Percentiles rank a stretch among this genome's conserved stretches.
Evolutionary conservation across 257 asterid genomes (phyloP).

Genomic region (Petunia secreta): DNA sequence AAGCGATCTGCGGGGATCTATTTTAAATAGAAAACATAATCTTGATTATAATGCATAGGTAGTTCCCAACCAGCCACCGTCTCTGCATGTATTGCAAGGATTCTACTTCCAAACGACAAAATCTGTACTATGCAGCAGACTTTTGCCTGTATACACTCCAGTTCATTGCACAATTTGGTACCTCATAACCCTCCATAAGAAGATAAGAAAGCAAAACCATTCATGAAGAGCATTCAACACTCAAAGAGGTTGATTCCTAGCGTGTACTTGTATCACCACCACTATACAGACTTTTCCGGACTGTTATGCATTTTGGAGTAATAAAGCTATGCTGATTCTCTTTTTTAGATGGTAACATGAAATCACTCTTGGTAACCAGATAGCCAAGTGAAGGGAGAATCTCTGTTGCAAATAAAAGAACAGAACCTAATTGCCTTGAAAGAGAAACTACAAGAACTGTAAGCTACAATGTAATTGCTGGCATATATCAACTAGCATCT

Average conservation of each 20-base stretch:
- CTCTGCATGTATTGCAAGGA: conserved; percentile 4
- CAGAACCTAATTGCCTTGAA: conserved; percentile 6
- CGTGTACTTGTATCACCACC: background rate
- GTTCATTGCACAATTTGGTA: conserved; percentile 3
- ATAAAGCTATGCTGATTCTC: background rate
- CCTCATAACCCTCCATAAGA: background rate
- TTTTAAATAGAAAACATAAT: background rate
- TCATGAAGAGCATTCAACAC: background rate
- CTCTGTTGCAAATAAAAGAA: background rate
- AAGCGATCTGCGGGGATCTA: background rate
- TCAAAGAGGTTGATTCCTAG: background rate
- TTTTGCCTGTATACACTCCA: background rate
- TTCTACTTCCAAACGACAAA: conserved; percentile 8
- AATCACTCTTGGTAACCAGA: background rate
- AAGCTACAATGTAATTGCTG: background rate
- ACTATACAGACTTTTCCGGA: background rate
- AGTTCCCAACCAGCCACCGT: background rate
- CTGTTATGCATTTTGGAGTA: background rate
- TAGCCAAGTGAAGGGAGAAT: background rate
- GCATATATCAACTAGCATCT: conserved; percentile 2
- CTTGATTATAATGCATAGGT: background rate
- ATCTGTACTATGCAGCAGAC: background rate
- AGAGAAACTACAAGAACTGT: background rate
- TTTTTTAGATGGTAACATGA: conserved; percentile 9
- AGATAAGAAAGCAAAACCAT: conserved; percentile 2